phyloP scores from a whole-genome alignment of 1,284 basidiomycete species.

The Pseudozyma thailandica region DNA sequence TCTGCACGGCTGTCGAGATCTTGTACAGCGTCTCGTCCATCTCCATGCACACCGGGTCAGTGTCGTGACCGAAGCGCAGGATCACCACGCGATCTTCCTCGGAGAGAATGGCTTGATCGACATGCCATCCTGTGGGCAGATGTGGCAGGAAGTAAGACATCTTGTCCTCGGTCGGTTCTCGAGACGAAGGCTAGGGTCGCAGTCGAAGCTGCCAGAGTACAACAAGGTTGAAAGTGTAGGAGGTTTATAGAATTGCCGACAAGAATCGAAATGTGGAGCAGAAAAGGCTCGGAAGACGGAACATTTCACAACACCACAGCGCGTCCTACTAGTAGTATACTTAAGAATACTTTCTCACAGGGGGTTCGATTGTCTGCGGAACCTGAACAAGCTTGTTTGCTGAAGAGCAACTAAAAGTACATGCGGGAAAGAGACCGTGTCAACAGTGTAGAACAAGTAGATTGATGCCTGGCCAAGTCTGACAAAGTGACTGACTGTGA shows the following conservation, averaged over 20 bases:
- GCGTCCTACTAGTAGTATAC: too few species aligned
- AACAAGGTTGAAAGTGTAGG: neutral
- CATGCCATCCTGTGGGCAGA: slow-evolving; percentile 76
- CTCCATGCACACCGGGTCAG: slow-evolving; percentile 91
- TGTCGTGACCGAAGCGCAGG: slow-evolving; percentile 92
- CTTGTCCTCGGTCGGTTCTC: neutral
- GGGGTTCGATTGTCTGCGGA: too few species aligned
- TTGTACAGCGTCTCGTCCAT: slow-evolving; percentile 98
- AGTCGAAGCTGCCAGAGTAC: too few species aligned
- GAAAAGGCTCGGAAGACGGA: slow-evolving; percentile 23
- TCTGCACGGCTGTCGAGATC: slow-evolving; percentile 94
- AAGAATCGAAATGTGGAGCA: slow-evolving; percentile 27
- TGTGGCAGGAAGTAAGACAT: slow-evolving; percentile 81
- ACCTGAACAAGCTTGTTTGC: neutral
- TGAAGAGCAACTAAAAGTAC: slow-evolving; percentile 1
- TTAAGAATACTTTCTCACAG: neutral
- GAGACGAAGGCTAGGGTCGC: neutral
- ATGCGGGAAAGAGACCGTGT: neutral
- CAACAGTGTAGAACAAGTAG: too few species aligned
- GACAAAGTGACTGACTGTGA: neutral
- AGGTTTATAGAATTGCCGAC: slow-evolving; percentile 4
- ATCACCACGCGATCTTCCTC: slow-evolving; percentile 96
- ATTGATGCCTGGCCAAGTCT: too few species aligned
- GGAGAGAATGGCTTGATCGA: slow-evolving; percentile 85
- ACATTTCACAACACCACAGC: slow-evolving; percentile 3